Percentiles rank a stretch among this genome's conserved stretches.
These are phyloP conservation scores for Pichia thaimueangensis DNA, from an alignment of 805 yeast genomes.

Conservation along the genomic window DNA sequence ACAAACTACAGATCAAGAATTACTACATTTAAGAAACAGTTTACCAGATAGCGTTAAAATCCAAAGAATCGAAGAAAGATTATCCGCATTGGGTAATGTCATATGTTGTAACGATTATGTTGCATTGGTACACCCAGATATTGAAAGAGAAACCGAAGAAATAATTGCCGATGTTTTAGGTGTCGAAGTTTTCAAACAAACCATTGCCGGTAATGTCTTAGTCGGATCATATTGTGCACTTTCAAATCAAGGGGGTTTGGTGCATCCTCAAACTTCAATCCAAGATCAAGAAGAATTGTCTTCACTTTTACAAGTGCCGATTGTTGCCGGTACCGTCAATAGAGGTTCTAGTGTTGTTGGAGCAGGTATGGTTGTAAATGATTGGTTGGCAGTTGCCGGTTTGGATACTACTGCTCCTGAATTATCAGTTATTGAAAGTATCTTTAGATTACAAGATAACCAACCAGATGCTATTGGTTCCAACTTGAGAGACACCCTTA, in stretches of 20 bases:
- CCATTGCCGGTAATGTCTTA: slow-evolving; percentile 95
- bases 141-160: slow-evolving; percentile 98
- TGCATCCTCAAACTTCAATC: slow-evolving; percentile 94
- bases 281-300: slow-evolving; percentile 98
- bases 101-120: slow-evolving; percentile 98
- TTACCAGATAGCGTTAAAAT: slow-evolving; percentile 92
- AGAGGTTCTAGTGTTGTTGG: slow-evolving; percentile 98
- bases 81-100: slow-evolving; percentile 95
- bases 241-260: slow-evolving; percentile 96
- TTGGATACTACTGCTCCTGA: slow-evolving; percentile 98
- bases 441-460: slow-evolving; percentile 88
- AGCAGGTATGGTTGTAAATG: slow-evolving; percentile 98
- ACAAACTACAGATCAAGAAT: slow-evolving; percentile 96
- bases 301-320: slow-evolving; percentile 90
- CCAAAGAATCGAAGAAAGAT: slow-evolving; percentile 96
- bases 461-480: slow-evolving; percentile 82
- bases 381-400: slow-evolving; percentile 96
- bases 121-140: slow-evolving; percentile 98
- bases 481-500: slow-evolving; percentile 83
- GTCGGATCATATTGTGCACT: slow-evolving; percentile 95
- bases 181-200: slow-evolving; percentile 98
- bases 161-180: slow-evolving; percentile 96
- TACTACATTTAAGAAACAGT: slow-evolving; percentile 93
- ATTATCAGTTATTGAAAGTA: slow-evolving; percentile 91
- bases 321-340: slow-evolving; percentile 97